phyloP scores from a whole-genome alignment of 139 green algal species.

The Pedinophyceae sp. region DNA sequence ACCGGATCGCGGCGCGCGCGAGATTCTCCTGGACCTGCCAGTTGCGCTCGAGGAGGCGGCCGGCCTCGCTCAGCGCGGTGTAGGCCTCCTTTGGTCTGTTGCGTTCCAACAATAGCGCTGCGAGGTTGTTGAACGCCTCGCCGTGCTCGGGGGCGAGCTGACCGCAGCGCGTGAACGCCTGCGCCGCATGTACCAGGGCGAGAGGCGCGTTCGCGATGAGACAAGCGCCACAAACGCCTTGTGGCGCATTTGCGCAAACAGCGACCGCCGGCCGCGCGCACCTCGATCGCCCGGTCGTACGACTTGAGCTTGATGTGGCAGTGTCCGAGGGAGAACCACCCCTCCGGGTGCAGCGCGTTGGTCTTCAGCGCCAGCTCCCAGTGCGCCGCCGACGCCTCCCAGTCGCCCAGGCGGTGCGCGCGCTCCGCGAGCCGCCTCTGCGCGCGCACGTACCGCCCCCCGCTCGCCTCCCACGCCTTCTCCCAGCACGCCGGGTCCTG shows the following conservation, averaged over 20 bases:
- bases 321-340: conserved; percentile 82
- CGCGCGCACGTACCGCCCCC: conserved; percentile 36
- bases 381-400: conserved; percentile 25
- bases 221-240: neutral
- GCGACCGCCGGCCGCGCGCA: neutral
- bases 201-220: neutral
- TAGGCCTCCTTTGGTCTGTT: conserved; percentile 17
- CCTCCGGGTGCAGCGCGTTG: conserved; percentile 66
- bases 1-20: neutral
- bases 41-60: neutral
- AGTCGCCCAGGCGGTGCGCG: conserved; percentile 29
- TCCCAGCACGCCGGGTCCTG: conserved; percentile 46
- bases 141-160: conserved; percentile 72
- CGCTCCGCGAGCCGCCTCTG: conserved; percentile 50
- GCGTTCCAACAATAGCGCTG: conserved; percentile 56
- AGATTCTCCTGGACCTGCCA: neutral
- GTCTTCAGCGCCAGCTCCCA: conserved; percentile 63
- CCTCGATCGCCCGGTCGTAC: conserved; percentile 17
- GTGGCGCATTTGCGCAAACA: neutral
- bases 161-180: conserved; percentile 52
- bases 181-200: conserved; percentile 9
- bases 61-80: conserved; percentile 12
- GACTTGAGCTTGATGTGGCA: conserved; percentile 38
- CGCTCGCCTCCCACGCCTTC: conserved; percentile 57
- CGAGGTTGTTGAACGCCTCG: conserved; percentile 91